These are phyloP conservation scores for Aphelidium insulamus DNA, from an alignment of 371 early-diverging fungal genomes.

Conservation along the genomic window DNA sequence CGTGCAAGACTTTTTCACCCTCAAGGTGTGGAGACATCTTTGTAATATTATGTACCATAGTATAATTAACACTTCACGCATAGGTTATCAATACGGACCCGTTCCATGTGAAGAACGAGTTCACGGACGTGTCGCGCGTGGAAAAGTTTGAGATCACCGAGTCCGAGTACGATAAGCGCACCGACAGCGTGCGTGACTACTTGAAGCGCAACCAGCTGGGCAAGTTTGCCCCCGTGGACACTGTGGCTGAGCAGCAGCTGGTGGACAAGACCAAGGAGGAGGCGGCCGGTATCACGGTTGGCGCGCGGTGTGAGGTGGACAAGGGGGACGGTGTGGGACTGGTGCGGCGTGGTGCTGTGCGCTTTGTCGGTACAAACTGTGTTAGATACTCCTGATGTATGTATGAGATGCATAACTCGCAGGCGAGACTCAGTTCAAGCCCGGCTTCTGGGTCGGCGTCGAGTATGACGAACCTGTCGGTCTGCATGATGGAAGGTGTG, in stretches of 20 bases:
- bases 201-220: conserved; percentile 73
- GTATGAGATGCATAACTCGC: neutral
- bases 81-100: conserved; percentile 50
- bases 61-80: neutral
- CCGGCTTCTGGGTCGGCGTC: conserved; percentile 80
- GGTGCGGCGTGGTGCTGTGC: conserved; percentile 47
- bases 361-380: conserved; percentile 38
- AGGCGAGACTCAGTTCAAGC: conserved; percentile 48
- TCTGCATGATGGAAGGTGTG: conserved; percentile 64
- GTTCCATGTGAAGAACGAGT: conserved; percentile 37
- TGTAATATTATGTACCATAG: neutral
- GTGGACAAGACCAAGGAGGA: conserved; percentile 19
- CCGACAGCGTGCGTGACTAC: conserved; percentile 66
- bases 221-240: conserved; percentile 36
- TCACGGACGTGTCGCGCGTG: conserved; percentile 62
- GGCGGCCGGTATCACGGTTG: conserved; percentile 38
- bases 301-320: conserved; percentile 66
- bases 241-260: conserved; percentile 13
- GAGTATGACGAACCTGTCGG: conserved; percentile 91
- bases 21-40: conserved; percentile 31
- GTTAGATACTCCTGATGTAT: neutral
- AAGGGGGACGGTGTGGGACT: conserved; percentile 16
- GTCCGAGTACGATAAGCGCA: conserved; percentile 54
- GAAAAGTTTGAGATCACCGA: conserved; percentile 76
- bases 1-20: conserved; percentile 48